A percentile compares a stretch with the other conserved stretches of the same genome.
Evolutionary conservation across 768 basidiomycete species (phyloP).

Genomic region (Tylopilus vinaceipallidus): DNA sequence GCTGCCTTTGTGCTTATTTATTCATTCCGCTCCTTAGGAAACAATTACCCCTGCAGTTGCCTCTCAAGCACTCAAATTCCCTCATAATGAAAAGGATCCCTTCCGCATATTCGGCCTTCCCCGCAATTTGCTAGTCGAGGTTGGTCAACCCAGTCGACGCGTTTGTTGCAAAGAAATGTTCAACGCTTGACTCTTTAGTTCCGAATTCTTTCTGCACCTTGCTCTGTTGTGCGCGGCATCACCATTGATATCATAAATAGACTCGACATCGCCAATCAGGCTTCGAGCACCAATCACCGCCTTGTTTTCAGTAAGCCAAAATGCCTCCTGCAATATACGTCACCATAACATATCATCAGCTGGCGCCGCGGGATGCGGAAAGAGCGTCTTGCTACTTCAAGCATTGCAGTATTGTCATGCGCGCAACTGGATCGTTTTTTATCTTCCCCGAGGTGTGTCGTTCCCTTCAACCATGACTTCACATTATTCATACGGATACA

Average conservation of each 20-base stretch:
- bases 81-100: conserved; percentile 44
- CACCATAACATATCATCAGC: conserved; percentile 39
- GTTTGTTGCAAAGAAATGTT: background rate
- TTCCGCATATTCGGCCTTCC: conserved; percentile 73
- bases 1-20: background rate
- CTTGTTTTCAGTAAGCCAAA: conserved; percentile 61
- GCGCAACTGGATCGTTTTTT: conserved; percentile 78
- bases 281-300: conserved; percentile 51
- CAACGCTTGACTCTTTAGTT: conserved; percentile 42
- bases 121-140: conserved; percentile 67
- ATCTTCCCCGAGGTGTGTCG: conserved; percentile 71
- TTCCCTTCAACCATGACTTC: background rate
- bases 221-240: conserved; percentile 65
- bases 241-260: conserved; percentile 56
- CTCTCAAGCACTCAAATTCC: conserved; percentile 48
- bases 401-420: conserved; percentile 63
- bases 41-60: conserved; percentile 32
- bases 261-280: conserved; percentile 49
- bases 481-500: conserved; percentile 19
- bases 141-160: conserved; percentile 30
- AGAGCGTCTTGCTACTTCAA: conserved; percentile 77
- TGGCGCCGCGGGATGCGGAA: conserved; percentile 76
- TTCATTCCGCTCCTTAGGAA: conserved; percentile 25
- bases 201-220: conserved; percentile 66
- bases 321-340: background rate